Base-by-base conservation (phyloP, 352 stramenopile species). In the Phytopythium vexans region DNA sequence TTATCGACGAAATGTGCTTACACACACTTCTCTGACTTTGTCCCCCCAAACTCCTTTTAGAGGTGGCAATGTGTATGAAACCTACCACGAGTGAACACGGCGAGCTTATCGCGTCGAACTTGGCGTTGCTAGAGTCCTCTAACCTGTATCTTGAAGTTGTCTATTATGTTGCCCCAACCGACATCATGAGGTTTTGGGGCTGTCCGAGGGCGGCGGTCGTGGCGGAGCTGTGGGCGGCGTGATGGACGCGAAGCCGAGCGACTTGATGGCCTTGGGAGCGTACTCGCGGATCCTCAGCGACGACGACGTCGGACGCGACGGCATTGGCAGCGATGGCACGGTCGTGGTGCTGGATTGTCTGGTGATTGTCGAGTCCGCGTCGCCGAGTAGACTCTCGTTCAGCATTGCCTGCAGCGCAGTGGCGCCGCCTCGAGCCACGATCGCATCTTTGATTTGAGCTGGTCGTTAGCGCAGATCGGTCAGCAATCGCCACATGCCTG, bases 211-310 rank as follows among this genome's bases (percentile, higher is more conserved):
- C 35, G 51, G 35, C 31, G 41, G 37, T 33, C 59, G 49, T 48
- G 36, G 41, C 3, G 42, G 16, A 40, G 54, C 21, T 32, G 49
- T 16, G 1, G 56, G 49, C 3, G 51, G 56, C 1, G 68, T 59
- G 47, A 86, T 66, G 0, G 74, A 69, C 3, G 72, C 62, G 16
- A 89, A 92, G 0, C 82, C 82, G 0, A 92, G 60, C 3, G 74
- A 79, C 14, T 80, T 76, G 34, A 92, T 89, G 1, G 82, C 79
- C 60, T 89, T 89, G 3, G 79, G 79, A 0, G 82, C 82, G 37
- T 89, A 88, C 56, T 92, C 79, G 4, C 79, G 79, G 58, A 92
- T 92, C 32, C 79, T 68, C 62, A 84, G 64, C 10, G 77, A 81
- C 7, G 79, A 90, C 12, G 82, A 90, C 3, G 76, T 67, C 14